phyloP scores from a whole-genome alignment of 192 early-diverging fungal species.

The Coemansia sp. region DNA sequence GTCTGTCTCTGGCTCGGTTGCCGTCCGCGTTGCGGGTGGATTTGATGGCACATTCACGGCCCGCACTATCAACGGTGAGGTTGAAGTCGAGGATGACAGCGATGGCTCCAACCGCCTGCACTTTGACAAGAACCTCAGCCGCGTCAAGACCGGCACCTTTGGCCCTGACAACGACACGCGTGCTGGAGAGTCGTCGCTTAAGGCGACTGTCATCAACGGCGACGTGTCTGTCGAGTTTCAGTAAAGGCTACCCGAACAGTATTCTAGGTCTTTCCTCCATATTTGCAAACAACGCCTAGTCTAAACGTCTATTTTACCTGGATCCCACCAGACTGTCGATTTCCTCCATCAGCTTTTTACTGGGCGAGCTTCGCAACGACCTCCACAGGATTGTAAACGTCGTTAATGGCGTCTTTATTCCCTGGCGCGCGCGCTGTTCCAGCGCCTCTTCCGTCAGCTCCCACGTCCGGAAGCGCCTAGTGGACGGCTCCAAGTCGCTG shows the following conservation, averaged over 20 bases:
- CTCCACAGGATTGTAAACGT: constrained; percentile 50
- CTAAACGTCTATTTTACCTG: not conserved
- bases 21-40: constrained; percentile 34
- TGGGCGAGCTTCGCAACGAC: constrained; percentile 18
- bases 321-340: constrained; percentile 34
- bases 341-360: constrained; percentile 29
- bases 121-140: constrained; percentile 43
- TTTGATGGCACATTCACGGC: constrained; percentile 44
- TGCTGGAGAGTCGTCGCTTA: constrained; percentile 28
- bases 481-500: constrained; percentile 26
- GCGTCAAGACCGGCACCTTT: constrained; percentile 43
- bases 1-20: constrained; percentile 34
- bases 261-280: not conserved
- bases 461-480: constrained; percentile 36
- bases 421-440: constrained; percentile 8
- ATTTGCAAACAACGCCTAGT: not conserved
- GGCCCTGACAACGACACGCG: constrained; percentile 26
- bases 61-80: constrained; percentile 27
- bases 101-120: constrained; percentile 48
- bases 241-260: constrained; percentile 4
- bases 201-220: constrained; percentile 32
- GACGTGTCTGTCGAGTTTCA: constrained; percentile 40
- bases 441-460: constrained; percentile 15
- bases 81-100: constrained; percentile 46
- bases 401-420: constrained; percentile 13